Evolutionary conservation across 352 stramenopile genomes (phyloP).

Genomic region (Pythium dissotocum): DNA sequence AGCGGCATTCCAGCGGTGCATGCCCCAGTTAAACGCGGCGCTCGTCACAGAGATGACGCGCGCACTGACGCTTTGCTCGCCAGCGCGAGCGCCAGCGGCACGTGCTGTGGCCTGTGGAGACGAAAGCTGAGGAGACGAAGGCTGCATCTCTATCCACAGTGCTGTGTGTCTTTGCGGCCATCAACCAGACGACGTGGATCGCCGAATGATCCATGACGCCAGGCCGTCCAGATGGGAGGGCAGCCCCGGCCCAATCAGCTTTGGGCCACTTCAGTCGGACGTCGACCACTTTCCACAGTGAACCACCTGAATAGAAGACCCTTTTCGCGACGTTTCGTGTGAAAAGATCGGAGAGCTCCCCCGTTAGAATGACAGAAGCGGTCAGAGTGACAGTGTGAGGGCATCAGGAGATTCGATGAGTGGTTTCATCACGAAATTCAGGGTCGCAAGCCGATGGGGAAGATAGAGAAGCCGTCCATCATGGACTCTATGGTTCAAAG

Average conservation of each 20-base stretch:
- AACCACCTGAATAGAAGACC: not conserved
- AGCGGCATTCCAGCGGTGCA: not conserved
- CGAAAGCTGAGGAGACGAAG: not conserved
- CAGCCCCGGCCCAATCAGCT: not conserved
- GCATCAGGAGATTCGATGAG: not conserved
- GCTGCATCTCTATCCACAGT: not conserved
- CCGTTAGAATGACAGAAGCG: not conserved
- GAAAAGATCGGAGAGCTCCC: not conserved
- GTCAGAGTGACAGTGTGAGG: not conserved
- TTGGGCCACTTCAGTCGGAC: not conserved
- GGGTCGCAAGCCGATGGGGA: not conserved
- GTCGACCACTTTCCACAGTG: not conserved
- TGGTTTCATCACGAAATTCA: not conserved
- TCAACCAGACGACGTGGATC: slow-evolving; percentile 14
- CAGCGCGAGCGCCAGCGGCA: not conserved
- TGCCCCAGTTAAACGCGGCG: not conserved
- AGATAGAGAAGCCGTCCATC: not conserved
- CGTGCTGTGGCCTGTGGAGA: not conserved
- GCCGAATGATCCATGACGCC: slow-evolving; percentile 1
- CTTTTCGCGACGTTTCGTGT: not conserved
- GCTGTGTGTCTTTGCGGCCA: slow-evolving; percentile 12
- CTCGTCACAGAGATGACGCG: slow-evolving; percentile 13
- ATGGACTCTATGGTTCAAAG: not conserved
- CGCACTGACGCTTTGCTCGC: not conserved
- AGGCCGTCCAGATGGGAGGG: not conserved